Evolutionary conservation across 495 filamentous ascomycete species (phyloP).

Genomic region (Neurospora sp.): DNA sequence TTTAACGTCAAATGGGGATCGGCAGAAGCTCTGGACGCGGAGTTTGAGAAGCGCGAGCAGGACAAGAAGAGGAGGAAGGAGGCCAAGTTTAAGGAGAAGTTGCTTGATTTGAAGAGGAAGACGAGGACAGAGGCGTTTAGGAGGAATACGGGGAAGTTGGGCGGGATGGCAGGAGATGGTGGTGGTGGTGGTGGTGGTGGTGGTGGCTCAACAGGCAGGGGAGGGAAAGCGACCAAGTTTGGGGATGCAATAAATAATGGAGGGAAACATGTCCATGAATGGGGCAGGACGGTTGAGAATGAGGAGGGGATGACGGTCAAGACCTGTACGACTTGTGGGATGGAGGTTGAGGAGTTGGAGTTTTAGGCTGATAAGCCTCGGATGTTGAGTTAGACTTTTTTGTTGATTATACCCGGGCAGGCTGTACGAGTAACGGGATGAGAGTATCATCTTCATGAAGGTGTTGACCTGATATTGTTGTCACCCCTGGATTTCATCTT

Average conservation of each 20-base stretch:
- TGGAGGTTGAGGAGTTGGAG: constrained; percentile 95
- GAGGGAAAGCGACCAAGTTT: constrained; percentile 53
- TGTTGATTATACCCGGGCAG: not conserved
- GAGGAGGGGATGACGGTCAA: constrained; percentile 72
- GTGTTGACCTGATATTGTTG: not conserved
- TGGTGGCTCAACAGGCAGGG: not conserved
- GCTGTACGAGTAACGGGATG: not conserved
- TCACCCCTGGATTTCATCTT: not conserved
- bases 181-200: not conserved
- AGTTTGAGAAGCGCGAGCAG: constrained; percentile 69
- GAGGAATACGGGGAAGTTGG: constrained; percentile 39
- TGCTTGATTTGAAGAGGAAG: constrained; percentile 83
- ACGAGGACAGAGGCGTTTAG: constrained; percentile 87
- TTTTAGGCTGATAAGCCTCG: constrained; percentile 40
- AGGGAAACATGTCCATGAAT: constrained; percentile 81
- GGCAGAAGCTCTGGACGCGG: constrained; percentile 71
- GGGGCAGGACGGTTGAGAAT: constrained; percentile 73
- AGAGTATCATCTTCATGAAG: not conserved
- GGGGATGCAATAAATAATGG: constrained; percentile 59
- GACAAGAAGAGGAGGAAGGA: constrained; percentile 87
- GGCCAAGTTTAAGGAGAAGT: constrained; percentile 78
- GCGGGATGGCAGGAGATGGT: not conserved
- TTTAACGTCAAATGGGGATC: constrained; percentile 79
- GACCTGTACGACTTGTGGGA: constrained; percentile 80
- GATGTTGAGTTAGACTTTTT: not conserved